Base-by-base conservation (phyloP, 257 asterid genomes). In the Salvia splendens region DNA sequence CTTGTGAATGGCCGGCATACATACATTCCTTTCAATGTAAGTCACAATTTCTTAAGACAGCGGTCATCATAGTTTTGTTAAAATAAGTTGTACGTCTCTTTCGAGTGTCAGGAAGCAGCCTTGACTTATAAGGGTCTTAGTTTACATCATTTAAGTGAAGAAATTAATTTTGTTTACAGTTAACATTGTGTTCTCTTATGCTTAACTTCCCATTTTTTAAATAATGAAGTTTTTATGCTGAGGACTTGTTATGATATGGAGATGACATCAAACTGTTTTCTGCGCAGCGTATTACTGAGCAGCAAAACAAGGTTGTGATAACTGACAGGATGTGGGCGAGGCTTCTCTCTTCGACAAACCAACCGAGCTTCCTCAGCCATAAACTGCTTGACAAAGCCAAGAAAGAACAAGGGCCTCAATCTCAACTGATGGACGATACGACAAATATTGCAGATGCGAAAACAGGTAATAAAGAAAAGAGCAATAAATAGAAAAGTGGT, bases 241-340 rank as follows among this genome's bases (percentile, higher is more conserved):
- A 4, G 3, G 54, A 49, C 24, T 52, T 52, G 12, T 16, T 50
- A 7, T 16, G 56, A 8, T 50, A 5, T 16, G 0, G 3, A 16
- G 57, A 11, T 17, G 56, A 8, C 56, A 8, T 3, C 0, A 14
- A 50, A 8, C 14, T 54, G 24, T 74, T 47, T 47, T 72, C 6
- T 64, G n/a, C 68, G 82, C 90, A 86, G 94, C 86, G 94, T 46
- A 82, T 86, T 17, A 84, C 75, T 43, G 90, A 84, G 78, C 48
- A 45, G 47, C 88, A 86, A 72, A 78, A 86, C 83, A 77, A 36
- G 76, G 94, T 86, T 41, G 88, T 84, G 20, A 84, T 82, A 74
- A 86, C 94, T 3, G 94, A 86, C 80, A 75, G 93, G 71, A 86
- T 86, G 93, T 86, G 89, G 89, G 93, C 93, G 2, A 83, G 93